Percentiles rank a stretch among this genome's conserved stretches.
Conservation (phyloP, 2,329 filamentous ascomycete genomes). For the Rutstroemia sp. region DNA sequence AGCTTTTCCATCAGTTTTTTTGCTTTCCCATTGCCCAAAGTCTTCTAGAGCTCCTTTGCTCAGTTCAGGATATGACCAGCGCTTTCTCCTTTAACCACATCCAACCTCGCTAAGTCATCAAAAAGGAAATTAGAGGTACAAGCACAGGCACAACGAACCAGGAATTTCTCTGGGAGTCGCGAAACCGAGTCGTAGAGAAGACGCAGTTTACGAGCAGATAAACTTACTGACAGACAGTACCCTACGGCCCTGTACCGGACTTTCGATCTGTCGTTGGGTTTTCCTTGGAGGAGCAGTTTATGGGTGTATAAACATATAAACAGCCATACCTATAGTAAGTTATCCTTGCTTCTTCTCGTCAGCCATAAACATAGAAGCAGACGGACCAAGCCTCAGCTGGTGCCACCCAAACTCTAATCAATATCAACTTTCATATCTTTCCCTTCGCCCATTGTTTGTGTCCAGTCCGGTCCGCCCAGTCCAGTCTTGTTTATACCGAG, state of each 20-base stretch:
- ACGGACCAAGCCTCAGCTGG: neutral
- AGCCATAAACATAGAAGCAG: neutral
- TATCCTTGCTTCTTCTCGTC: too few species aligned
- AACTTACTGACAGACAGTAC: too few species aligned
- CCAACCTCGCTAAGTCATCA: slow-evolving; percentile 23
- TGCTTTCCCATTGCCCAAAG: neutral
- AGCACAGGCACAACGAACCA: neutral
- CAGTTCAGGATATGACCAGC: neutral
- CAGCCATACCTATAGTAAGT: neutral
- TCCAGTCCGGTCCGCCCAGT: neutral
- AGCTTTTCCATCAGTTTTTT: neutral
- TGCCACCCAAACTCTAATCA: neutral
- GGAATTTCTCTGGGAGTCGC: neutral
- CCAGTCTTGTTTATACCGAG: neutral
- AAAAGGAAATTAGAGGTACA: slow-evolving; percentile 27
- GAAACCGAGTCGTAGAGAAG: neutral
- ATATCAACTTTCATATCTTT: neutral
- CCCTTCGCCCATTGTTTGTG: neutral
- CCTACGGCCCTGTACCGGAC: too few species aligned
- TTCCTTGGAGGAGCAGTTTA: neutral
- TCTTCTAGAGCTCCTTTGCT: neutral
- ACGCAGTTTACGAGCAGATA: neutral
- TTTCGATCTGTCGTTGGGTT: neutral
- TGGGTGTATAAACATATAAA: neutral
- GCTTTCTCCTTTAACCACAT: slow-evolving; percentile 16